Base-by-base conservation (phyloP, 2,329 filamentous ascomycete species). In the Stylonectria norvegica region DNA sequence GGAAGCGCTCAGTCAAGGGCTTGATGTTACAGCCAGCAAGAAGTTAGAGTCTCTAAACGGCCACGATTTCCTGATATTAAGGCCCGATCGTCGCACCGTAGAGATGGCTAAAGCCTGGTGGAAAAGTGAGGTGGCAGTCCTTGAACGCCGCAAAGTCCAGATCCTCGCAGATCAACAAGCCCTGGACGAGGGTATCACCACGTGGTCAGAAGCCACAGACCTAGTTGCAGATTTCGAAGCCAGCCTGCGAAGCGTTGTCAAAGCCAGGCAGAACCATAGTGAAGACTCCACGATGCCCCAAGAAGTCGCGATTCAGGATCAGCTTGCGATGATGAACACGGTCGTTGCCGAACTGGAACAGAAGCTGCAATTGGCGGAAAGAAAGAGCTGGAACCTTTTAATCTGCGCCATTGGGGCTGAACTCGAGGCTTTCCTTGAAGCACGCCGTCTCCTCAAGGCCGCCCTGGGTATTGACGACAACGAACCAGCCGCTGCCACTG, bases 351-450 rank as follows among this genome's bases (percentile, higher is more conserved):
- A 74, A 3, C 63, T 91, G 4, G 72, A 81, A 38, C 63, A 69
- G 12, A 71, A 74, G 15, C 55, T 81, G 18, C 65, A 70, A 2
- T 57, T 73, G 3, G 82, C 82, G 0, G 78, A 85, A 45, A 65
- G 70, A 1, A 76, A 76, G 41, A 72, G 75, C 12, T 91, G 86
- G 86, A 89, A 84, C 41, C 65, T 90, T 12, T 69, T 91, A 14
- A 81, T 89, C 4, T 86, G 79, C 36, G 85, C 85, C 9, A 80
- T 91, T 22, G 84, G 85, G 1, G 86, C 86, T 0, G 86, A 88
- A 59, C 57, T 86, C 2, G 81, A 84, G 43, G 82, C 83, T 3
- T 81, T 86, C 45, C 67, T 66, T 20, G 76, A 83, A 53, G 81
- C 81, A 1, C 72, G 75, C 50, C 61, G 68, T 3, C 68, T 87